Base-by-base conservation (phyloP, 2,329 filamentous ascomycete species). In the Aspergillus vadensis region DNA sequence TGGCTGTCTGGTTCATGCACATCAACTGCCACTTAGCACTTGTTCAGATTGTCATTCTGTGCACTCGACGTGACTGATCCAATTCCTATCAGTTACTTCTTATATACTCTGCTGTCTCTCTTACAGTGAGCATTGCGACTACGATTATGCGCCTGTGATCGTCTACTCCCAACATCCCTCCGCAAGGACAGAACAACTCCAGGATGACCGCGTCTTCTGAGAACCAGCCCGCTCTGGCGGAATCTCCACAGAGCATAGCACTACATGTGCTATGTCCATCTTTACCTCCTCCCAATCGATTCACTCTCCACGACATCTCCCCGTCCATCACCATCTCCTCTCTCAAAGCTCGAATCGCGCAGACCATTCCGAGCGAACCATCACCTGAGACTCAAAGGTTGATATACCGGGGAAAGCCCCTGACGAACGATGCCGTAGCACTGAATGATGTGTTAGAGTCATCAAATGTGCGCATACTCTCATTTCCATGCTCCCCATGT, bases 361-460 rank as follows among this genome's bases (percentile, higher is more conserved):
- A 81, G 60, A 72, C 77, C 9, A 71, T 86, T n/a, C 77, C 82
- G 8, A 76, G 75, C 30, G 76, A 76, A 57, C 81, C 82, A 32
- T 55, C 73, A 8, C 76, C 80, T 0, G 70, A 77, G 17, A 71
- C 77, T 47, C 86, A 88, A 74, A 79, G 85, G 47, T 70, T 88
- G 60, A 86, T 88, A 19, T 87, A 86, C 65, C 76, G 80, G 53
- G 86, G 86, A 19, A 78, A 82, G 58, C 79, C 82, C 27, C 77
- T 88, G 6, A 69, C 78, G 6, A 77, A 83, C 63, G 79, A 83
- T 60, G 73, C 75, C 21, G 78, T 80, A 39, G 81, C 77, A 0
- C 71, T 88, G 58, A 72, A 74, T 30, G 75, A 79, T 38, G 76
- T 86, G 4, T 77, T 88, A 62, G 81, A 82, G 43, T 73, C 79